Evolutionary conservation across 495 filamentous ascomycete species (phyloP), one percentile per base, ranked within the genome.

Genomic region (Platismatia glauca): DNA sequence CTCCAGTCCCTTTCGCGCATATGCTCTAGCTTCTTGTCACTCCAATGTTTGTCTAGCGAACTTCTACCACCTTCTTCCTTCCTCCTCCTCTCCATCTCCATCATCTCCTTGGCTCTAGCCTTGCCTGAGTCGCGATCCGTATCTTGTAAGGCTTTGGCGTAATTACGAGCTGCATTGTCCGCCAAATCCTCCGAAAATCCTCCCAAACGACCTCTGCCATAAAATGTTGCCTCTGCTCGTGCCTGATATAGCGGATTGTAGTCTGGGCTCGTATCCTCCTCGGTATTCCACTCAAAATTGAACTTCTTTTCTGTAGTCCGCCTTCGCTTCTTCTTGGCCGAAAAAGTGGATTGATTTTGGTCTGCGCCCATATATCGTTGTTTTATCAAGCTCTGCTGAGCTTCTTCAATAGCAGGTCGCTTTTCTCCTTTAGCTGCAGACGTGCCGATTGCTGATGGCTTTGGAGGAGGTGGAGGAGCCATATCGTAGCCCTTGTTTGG

Each of bases 1-100:
- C 94, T 89, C 95, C 95, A 99, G 72, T 99, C 94, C 69, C 94
- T 81, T 78, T 97, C 92, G 66, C 91, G 89, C 94, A 99, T 99
- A 68, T 94, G 88, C 20, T 94, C 89, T 68, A 99, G 74, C 63
- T 80, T 86, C 84, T 99, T 99, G 75, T 97, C 91, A 55, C 89
- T 95, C 95, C 95, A 99, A 74, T 99, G 95, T 76, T 94, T 94
- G 67, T 90, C 88, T 12, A 90, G 72, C 66, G 82, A 81, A 68
- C 80, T 86, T 57, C 86, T 78, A 9, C 86, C 84, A 55, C 87
- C 80, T 62, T 91, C 90, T 68, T 95, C 90, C 66, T 85, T 85
- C 59, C 86, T 78, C 57, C 86, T 76, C 56, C 88, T 81, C 76
- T 97, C 88, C 88, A 95, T 94, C 67, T 96, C 93, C 65, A 97